Base-by-base conservation (phyloP, 2,329 filamentous ascomycete genomes). In the Cercospora berteroae region DNA sequence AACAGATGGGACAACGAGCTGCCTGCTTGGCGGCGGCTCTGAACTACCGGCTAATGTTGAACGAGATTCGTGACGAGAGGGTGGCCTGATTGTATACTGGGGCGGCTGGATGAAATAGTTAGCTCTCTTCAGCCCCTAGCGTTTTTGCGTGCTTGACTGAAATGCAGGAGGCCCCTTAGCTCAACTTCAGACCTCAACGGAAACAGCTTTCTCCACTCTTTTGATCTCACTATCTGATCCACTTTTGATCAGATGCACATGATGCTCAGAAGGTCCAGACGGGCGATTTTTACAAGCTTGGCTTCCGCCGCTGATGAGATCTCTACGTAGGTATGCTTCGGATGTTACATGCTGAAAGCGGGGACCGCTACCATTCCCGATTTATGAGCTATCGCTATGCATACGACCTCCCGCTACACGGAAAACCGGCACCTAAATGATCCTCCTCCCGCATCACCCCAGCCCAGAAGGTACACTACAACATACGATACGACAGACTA, bases 111-210 rank as follows among this genome's bases (percentile, higher is more conserved):
- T 33, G 60, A 20, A 42, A 56, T 50, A 61, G 31, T 63, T 31
- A 63, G 59, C 16, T 27, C 36, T 42, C 36, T 27, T 64, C 55
- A 55, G 39, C 44, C 44, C 44, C 44, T 62, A 62, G 61, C 60
- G 18, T 18, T 65, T 56, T 65, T 55, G 33, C 61, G 64, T 62
- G 18, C 27, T 65, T 60, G 50, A 44, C 36, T 42, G 18, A 64
- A 67, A 67, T 62, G 65, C 59, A 68, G 66, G 66, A 67, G 64
- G 67, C 60, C 60, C 67, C 61, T 52, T 55, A 52, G 44, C 60
- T 63, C 42, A 33, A 62, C 42, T 48, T 62, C 59, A 50, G 39
- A 62, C 16, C 25, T 52, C 60, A 62, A 55, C 60, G 27, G 9
- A 52, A 27, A 33, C 27, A 12, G 27, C n/a, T 16, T 48, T 52